These are phyloP conservation scores for Sugiyamaella xylanicola DNA, from an alignment of 1,139 yeast genomes.

Conservation along the genomic window DNA sequence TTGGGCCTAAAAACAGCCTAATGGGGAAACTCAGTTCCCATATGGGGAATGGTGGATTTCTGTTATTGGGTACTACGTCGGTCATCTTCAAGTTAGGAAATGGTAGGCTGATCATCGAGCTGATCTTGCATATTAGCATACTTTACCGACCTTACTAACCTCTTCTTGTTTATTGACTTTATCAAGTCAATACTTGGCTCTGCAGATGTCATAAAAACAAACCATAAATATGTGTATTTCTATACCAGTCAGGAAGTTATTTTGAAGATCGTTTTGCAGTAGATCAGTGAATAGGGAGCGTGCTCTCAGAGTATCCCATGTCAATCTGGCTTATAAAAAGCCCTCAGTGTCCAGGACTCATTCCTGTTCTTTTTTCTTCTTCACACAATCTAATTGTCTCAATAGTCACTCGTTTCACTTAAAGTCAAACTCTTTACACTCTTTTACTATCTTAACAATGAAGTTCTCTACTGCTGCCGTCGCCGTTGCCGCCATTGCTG, in stretches of 20 bases:
- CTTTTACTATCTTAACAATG: constrained; percentile 20
- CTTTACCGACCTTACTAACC: neutral
- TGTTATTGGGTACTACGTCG: neutral
- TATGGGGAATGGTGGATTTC: neutral
- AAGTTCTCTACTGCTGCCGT: constrained; percentile 25
- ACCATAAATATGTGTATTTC: neutral
- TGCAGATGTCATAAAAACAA: neutral
- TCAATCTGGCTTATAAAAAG: constrained; percentile 9
- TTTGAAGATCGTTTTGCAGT: neutral
- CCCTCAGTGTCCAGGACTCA: neutral
- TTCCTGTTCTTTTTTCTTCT: constrained; percentile 12
- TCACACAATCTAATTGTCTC: constrained; percentile 16
- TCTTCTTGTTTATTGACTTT: neutral
- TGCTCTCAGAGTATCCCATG: neutral
- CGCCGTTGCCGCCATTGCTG: constrained; percentile 25
- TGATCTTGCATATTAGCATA: neutral
- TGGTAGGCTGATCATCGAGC: neutral
- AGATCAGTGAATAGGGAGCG: neutral
- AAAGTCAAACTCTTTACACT: constrained; percentile 16
- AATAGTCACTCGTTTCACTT: constrained; percentile 15
- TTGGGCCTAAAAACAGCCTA: neutral
- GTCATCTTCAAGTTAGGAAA: neutral
- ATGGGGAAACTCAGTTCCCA: constrained; percentile 3
- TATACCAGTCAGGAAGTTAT: neutral
- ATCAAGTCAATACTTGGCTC: neutral